These are phyloP conservation scores for Hibiscus mutabilis DNA, from an alignment of 345 rosid genomes.

Conservation along the genomic window DNA sequence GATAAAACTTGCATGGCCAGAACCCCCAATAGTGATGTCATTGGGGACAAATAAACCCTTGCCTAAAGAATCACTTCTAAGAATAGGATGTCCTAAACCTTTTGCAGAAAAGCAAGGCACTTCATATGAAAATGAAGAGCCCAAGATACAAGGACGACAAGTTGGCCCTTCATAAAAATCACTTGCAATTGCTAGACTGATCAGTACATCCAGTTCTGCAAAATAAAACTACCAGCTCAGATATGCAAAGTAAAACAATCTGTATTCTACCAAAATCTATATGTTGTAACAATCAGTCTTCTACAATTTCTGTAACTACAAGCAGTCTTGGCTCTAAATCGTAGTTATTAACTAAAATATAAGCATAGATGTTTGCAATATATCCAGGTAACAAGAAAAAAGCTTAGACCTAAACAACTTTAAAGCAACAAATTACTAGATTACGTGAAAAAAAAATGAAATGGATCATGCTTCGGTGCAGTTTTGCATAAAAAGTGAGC, in stretches of 20 bases:
- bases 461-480: slow-evolving; percentile 1
- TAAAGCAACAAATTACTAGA: background rate
- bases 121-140: slow-evolving; percentile 37
- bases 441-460: background rate
- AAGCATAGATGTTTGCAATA: background rate
- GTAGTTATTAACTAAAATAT: background rate
- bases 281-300: background rate
- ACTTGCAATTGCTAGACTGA: slow-evolving; percentile 76
- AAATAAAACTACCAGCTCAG: slow-evolving; percentile 21
- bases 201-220: slow-evolving; percentile 91
- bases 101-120: slow-evolving; percentile 63
- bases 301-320: background rate
- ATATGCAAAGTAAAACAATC: slow-evolving; percentile 1
- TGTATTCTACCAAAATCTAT: background rate
- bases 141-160: slow-evolving; percentile 56
- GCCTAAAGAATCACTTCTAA: slow-evolving; percentile 82
- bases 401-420: background rate
- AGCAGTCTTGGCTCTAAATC: background rate
- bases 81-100: slow-evolving; percentile 82
- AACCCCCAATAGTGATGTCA: slow-evolving; percentile 66
- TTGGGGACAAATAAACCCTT: slow-evolving; percentile 88
- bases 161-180: slow-evolving; percentile 82
- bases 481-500: slow-evolving; percentile 12
- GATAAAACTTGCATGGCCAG: slow-evolving; percentile 60
- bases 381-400: background rate